A percentile compares a stretch with the other conserved stretches of the same genome.
phyloP scores from a whole-genome alignment of 768 basidiomycete species.

The Clavulina sp. region DNA sequence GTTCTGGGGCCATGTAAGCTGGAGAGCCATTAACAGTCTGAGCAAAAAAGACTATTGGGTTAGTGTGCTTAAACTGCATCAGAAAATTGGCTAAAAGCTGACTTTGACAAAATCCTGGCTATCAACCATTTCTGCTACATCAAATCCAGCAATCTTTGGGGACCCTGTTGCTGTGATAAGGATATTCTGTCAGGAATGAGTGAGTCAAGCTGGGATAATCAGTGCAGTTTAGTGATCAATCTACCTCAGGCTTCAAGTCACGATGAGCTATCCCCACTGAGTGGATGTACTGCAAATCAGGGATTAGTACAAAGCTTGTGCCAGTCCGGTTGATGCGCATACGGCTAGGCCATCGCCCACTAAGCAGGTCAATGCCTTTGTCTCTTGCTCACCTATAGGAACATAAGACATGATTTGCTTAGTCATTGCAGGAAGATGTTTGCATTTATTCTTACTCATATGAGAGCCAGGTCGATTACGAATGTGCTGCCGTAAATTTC shows the following conservation, averaged over 20 bases:
- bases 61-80: conserved; percentile 4
- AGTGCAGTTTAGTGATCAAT: background rate
- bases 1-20: conserved; percentile 83
- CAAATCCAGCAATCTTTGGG: conserved; percentile 94
- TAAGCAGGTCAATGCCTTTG: conserved; percentile 59
- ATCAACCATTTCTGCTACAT: conserved; percentile 82
- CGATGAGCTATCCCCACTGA: conserved; percentile 70
- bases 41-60: too few species aligned
- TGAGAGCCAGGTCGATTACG: too few species aligned
- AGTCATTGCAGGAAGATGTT: too few species aligned
- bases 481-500: too few species aligned
- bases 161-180: conserved; percentile 52
- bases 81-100: conserved; percentile 14
- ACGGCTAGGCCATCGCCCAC: conserved; percentile 48
- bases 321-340: conserved; percentile 8
- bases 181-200: conserved; percentile 49
- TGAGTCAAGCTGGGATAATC: background rate
- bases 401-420: too few species aligned
- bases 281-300: conserved; percentile 17
- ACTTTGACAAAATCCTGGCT: conserved; percentile 61
- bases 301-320: too few species aligned
- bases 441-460: too few species aligned
- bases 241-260: conserved; percentile 61
- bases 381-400: conserved; percentile 21
- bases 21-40: conserved; percentile 96